Evolutionary conservation across 345 rosid species (phyloP).

Genomic region (Cardamine resedifolia): DNA sequence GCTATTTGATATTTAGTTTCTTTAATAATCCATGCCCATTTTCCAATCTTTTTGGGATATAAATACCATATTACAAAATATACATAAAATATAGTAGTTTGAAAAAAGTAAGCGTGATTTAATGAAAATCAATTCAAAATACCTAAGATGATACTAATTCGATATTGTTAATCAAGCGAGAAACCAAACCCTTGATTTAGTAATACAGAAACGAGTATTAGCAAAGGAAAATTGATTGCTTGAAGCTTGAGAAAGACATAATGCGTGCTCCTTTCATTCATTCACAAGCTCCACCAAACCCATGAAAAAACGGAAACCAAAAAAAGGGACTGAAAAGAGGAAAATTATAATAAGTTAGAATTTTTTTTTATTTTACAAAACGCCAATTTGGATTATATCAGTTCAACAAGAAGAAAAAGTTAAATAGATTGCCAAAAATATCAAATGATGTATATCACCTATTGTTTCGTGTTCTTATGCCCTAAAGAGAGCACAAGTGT

Average conservation of each 20-base stretch:
- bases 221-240: slow-evolving; percentile 33
- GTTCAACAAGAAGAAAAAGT: slow-evolving; percentile 9
- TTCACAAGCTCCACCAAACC: slow-evolving; percentile 39
- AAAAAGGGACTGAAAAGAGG: neutral
- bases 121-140: neutral
- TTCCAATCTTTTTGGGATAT: neutral
- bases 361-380: neutral
- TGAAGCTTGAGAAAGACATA: slow-evolving; percentile 36
- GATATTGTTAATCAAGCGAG: slow-evolving; percentile 4
- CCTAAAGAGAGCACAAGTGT: slow-evolving; percentile 39
- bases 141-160: neutral
- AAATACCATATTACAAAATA: neutral
- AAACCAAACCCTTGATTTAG: slow-evolving; percentile 13
- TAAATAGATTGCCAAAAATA: slow-evolving; percentile 31
- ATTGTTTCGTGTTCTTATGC: slow-evolving; percentile 41
- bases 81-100: neutral
- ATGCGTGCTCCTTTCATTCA: slow-evolving; percentile 36
- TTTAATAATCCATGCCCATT: neutral
- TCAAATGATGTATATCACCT: slow-evolving; percentile 25
- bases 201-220: slow-evolving; percentile 26
- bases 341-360: neutral
- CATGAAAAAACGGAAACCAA: slow-evolving; percentile 33
- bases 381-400: slow-evolving; percentile 6
- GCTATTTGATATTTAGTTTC: neutral
- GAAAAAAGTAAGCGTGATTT: neutral